phyloP scores from a whole-genome alignment of 208 protist genomes.

The Porcisia deanei region DNA sequence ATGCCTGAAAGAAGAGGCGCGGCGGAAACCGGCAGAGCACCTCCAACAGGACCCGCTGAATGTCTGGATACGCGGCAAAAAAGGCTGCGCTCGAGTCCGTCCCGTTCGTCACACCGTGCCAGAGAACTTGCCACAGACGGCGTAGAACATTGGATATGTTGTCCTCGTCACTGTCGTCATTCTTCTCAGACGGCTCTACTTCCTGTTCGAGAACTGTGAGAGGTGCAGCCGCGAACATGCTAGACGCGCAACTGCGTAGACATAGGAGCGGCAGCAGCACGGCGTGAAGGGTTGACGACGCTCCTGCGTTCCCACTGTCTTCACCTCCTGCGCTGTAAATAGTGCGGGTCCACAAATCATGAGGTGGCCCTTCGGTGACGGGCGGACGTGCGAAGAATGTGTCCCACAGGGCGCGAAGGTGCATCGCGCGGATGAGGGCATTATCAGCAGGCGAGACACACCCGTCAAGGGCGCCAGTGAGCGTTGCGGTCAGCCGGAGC shows the following conservation, averaged over 20 bases:
- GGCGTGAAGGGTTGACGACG: conserved; percentile 21
- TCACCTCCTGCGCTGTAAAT: not conserved
- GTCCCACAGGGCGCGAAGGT: conserved; percentile 25
- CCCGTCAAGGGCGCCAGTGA: not conserved
- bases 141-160: not conserved
- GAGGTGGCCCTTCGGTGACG: not conserved
- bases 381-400: conserved; percentile 16
- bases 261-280: conserved; percentile 59
- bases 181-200: not conserved
- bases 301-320: not conserved
- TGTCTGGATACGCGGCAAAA: conserved; percentile 21
- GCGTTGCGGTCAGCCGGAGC: conserved; percentile 7
- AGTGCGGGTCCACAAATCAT: not conserved
- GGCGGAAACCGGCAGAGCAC: conserved; percentile 43
- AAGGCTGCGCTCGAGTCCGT: not conserved
- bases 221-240: not conserved
- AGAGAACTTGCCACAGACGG: conserved; percentile 14
- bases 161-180: not conserved
- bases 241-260: conserved; percentile 40
- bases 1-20: conserved; percentile 25
- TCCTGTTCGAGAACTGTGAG: not conserved
- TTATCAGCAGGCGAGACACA: not conserved
- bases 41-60: conserved; percentile 47
- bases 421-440: not conserved
- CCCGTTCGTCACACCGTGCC: not conserved